Evolutionary conservation across 2,329 filamentous ascomycete genomes (phyloP).

Genomic region (Madurella fahalii): DNA sequence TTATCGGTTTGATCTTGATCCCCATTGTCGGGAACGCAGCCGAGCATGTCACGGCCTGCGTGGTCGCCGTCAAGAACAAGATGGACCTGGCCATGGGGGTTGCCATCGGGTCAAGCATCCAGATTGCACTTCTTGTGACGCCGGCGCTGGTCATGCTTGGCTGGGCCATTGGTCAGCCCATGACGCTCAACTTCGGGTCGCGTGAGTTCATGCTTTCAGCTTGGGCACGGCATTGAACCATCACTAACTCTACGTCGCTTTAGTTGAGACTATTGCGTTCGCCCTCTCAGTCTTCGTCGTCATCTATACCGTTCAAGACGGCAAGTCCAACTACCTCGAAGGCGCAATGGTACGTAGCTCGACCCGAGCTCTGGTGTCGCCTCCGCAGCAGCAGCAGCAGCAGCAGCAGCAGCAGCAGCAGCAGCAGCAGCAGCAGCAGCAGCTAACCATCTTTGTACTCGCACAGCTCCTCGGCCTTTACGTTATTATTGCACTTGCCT

Average conservation of each 20-base stretch:
- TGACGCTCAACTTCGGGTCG: conserved; percentile 77
- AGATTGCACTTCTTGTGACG: conserved; percentile 78
- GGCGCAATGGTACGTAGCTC: conserved; percentile 60
- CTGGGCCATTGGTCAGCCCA: conserved; percentile 67
- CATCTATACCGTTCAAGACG: conserved; percentile 73
- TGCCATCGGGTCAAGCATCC: conserved; percentile 75
- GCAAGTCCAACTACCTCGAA: conserved; percentile 80
- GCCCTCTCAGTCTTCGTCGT: conserved; percentile 72
- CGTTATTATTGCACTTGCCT: conserved; percentile 57
- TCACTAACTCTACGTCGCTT: conserved; percentile 2
- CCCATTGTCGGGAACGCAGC: conserved; percentile 78
- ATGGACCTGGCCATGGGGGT: conserved; percentile 75
- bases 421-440: not conserved
- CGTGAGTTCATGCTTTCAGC: conserved; percentile 35
- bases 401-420: not conserved
- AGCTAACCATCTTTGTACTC: not conserved
- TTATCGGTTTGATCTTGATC: conserved; percentile 74
- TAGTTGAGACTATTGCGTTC: conserved; percentile 72
- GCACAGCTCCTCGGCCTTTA: conserved; percentile 47
- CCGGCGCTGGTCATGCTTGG: conserved; percentile 76
- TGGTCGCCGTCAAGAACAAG: conserved; percentile 74
- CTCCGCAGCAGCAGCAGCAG: not conserved
- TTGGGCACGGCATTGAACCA: not conserved
- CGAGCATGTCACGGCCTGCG: conserved; percentile 76
- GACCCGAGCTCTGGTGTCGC: too few relatives aligned